These are phyloP conservation scores for Fraxinus sp. DNA, from an alignment of 305 asterid genomes.

Conservation along the genomic window DNA sequence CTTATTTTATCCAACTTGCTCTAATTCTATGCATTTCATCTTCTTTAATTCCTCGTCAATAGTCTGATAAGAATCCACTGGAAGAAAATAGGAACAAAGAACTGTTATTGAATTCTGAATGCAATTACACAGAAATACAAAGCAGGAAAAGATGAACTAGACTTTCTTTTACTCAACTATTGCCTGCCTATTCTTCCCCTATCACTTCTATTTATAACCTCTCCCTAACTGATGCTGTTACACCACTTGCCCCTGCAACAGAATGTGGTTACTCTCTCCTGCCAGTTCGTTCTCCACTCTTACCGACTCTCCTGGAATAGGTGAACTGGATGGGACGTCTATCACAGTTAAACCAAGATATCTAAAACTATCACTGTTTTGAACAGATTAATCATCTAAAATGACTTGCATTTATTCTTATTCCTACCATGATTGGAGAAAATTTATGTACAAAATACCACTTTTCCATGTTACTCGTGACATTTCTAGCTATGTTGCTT, in stretches of 20 bases:
- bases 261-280: neutral
- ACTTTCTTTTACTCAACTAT: neutral
- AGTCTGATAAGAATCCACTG: neutral
- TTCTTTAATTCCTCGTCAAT: neutral
- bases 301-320: neutral
- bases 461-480: neutral
- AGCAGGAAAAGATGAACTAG: neutral
- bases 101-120: neutral
- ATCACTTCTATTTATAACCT: neutral
- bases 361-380: neutral
- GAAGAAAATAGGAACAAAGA: neutral
- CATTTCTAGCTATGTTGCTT: neutral
- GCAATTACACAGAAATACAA: neutral
- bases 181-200: neutral
- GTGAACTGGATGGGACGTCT: neutral
- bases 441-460: neutral
- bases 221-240: neutral
- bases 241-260: neutral
- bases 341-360: neutral
- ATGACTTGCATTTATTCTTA: neutral
- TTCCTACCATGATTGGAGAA: neutral
- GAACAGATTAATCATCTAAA: neutral
- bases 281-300: neutral
- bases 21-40: neutral
- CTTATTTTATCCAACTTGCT: neutral